Conservation (phyloP, 257 asterid species). For the Nicotiana obtusifolia region DNA sequence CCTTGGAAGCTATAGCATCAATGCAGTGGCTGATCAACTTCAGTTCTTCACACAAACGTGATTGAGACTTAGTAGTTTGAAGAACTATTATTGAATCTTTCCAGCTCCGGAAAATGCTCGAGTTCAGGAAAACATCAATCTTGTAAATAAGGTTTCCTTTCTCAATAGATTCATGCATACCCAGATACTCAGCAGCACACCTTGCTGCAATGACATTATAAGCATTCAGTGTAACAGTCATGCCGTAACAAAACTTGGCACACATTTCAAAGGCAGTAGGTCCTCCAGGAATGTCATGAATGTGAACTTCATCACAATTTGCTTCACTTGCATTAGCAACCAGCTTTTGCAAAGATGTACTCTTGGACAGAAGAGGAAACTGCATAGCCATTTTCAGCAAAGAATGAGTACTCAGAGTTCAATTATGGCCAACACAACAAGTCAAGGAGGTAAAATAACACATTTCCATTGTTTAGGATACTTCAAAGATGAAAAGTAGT, state of each 20-base stretch:
- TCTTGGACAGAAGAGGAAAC: conserved; percentile 93
- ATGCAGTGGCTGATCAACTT: conserved; percentile 67
- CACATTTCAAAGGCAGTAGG: conserved; percentile 74
- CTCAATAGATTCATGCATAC: conserved; percentile 73
- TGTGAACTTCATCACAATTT: conserved; percentile 48
- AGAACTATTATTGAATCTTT: conserved; percentile 90
- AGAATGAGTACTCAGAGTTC: conserved; percentile 13
- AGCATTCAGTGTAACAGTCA: conserved; percentile 83
- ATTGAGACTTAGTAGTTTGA: conserved; percentile 53
- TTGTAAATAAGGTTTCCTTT: conserved; percentile 86
- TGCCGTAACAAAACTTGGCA: conserved; percentile 87
- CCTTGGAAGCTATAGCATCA: conserved; percentile 72
- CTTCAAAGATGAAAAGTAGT: neutral
- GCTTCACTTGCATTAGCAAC: conserved; percentile 55
- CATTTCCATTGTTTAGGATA: neutral
- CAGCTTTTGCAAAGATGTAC: conserved; percentile 63
- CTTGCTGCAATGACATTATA: conserved; percentile 69
- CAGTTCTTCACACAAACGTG: conserved; percentile 63
- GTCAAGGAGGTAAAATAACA: neutral
- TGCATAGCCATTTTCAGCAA: conserved; percentile 29
- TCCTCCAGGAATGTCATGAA: conserved; percentile 87
- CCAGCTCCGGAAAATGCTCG: conserved; percentile 88
- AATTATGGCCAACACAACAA: neutral
- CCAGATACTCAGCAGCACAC: conserved; percentile 92
- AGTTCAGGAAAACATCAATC: conserved; percentile 76